phyloP scores from a whole-genome alignment of 1,139 yeast genomes.

The Suhomyces taliae region DNA sequence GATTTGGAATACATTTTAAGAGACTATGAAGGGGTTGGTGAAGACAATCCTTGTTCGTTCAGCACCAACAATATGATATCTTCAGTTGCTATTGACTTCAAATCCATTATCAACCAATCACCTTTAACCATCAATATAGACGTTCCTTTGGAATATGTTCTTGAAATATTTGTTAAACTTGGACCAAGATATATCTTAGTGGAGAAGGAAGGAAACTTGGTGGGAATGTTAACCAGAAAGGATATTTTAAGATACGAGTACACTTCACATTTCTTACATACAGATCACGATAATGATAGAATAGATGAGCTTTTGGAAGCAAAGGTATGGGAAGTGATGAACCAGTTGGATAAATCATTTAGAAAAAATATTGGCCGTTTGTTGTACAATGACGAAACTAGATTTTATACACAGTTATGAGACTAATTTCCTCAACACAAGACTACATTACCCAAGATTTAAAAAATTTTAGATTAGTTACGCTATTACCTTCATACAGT shows the following conservation, averaged over 20 bases:
- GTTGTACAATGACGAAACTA: slow-evolving; percentile 30
- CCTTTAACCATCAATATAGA: slow-evolving; percentile 61
- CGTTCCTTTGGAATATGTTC: slow-evolving; percentile 60
- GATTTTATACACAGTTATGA: slow-evolving; percentile 11
- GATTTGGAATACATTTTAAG: slow-evolving; percentile 30
- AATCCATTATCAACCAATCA: slow-evolving; percentile 51
- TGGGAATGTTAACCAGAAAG: slow-evolving; percentile 66
- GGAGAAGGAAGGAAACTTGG: slow-evolving; percentile 51
- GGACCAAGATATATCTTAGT: slow-evolving; percentile 81
- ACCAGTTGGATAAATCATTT: slow-evolving; percentile 20
- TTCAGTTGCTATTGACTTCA: slow-evolving; percentile 30
- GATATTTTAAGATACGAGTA: slow-evolving; percentile 61
- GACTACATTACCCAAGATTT: neutral
- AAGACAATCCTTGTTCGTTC: slow-evolving; percentile 23
- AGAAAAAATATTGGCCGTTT: slow-evolving; percentile 31
- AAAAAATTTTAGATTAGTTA: neutral
- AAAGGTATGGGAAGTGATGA: slow-evolving; percentile 40
- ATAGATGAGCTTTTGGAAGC: slow-evolving; percentile 30
- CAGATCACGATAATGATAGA: slow-evolving; percentile 12
- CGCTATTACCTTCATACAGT: too few relatives aligned
- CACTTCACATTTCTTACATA: slow-evolving; percentile 28
- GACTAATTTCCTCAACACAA: neutral
- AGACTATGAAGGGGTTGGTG: slow-evolving; percentile 16
- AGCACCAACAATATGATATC: slow-evolving; percentile 7
- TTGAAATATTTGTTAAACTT: slow-evolving; percentile 70